Base-by-base conservation (phyloP, 345 rosid species). In the Kandelia obovata region DNA sequence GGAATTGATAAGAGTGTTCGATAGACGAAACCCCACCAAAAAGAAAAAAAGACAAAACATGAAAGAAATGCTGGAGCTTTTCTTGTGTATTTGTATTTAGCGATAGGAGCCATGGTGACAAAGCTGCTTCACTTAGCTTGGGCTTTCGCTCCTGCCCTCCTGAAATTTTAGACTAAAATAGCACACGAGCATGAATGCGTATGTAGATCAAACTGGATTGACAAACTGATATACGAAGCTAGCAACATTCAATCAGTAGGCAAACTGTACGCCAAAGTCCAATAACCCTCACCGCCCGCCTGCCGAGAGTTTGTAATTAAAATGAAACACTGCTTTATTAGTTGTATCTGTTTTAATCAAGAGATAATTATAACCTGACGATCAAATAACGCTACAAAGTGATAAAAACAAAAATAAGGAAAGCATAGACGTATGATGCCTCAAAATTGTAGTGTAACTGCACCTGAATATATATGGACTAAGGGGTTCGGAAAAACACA, bases 301-400 rank as follows among this genome's bases (percentile, higher is more conserved):
- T 10, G 37, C 37, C 7, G 32, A 23, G 52, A 58, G 17, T 52
- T 49, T 17, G 6, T n/a, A 13, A 1, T 17, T 15, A n/a, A 56
- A 47, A 72, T n/a, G 19, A 59, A 55, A 69, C 11, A 47, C 23
- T 27, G 47, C 47, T 23, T 25, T 39, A 62, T 20, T 52, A 7
- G 13, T 32, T 34, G 49, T 70, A 32, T 51, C 66, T 51, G 31
- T 26, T 30, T 32, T 27, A 15, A 11, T 49, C 21, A 21, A 25
- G 21, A 61, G 9, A 56, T 69, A 77, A 69, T 32, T 72, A 82
- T 78, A 79, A 30, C 69, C 61, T 27, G 21, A 17, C 28, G 47
- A 65, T 58, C 27, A 62, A 70, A 30, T 61, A 32, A 67, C 30
- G 61, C 21, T 59, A 20, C 59, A 17, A 60, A 32, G 23, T 34